A percentile compares a stretch with the other conserved stretches of the same genome.
Conservation (phyloP, 2,329 filamentous ascomycete species). For the Aspergillus sp. region DNA sequence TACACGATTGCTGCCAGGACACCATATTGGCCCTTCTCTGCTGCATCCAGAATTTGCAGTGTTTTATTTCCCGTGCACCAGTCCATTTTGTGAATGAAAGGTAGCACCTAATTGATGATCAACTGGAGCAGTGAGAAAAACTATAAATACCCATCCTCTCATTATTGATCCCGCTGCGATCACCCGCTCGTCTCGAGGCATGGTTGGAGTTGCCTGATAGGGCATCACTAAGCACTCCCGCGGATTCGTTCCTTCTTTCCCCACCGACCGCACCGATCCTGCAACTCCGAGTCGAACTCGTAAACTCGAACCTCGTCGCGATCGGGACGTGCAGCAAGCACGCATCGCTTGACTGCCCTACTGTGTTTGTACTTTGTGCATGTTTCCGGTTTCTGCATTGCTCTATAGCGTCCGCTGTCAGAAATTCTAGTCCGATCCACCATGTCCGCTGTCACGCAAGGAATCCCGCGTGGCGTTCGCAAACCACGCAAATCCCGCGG, state of each 20-base stretch:
- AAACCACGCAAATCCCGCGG: slow-evolving; percentile 21
- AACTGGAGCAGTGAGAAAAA: no score
- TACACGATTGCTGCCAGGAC: slow-evolving; percentile 42
- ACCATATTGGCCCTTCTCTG: slow-evolving; percentile 45
- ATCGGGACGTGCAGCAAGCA: neutral
- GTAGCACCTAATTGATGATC: no score
- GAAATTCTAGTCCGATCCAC: neutral
- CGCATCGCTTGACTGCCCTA: no score
- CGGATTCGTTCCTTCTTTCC: no score
- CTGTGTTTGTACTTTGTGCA: no score
- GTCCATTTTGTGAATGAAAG: neutral
- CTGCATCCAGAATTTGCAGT: slow-evolving; percentile 8
- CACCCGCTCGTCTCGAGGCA: neutral
- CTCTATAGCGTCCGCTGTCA: no score
- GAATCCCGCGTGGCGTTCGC: slow-evolving; percentile 6
- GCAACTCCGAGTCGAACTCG: neutral
- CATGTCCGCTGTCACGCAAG: slow-evolving; percentile 3
- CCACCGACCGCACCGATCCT: neutral
- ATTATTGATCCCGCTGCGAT: no score
- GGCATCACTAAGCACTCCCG: no score
- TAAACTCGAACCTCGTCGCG: slow-evolving; percentile 5
- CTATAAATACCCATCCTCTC: no score
- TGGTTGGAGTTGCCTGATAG: no score
- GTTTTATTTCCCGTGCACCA: slow-evolving; percentile 10
- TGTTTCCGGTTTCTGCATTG: no score